These are phyloP conservation scores for Pichia eremophila DNA, from an alignment of 805 yeast species.

Conservation along the genomic window DNA sequence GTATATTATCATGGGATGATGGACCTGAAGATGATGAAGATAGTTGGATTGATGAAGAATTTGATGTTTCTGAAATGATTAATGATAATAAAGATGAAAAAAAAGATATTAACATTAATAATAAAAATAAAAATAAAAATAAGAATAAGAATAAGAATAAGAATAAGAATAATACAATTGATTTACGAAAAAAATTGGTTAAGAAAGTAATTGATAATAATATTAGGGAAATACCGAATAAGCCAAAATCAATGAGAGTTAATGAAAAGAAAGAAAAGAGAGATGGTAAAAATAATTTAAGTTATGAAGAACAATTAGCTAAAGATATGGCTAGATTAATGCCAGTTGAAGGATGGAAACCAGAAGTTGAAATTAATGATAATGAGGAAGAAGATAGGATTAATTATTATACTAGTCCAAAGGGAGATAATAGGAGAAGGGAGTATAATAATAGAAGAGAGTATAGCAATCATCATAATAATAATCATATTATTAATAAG, in stretches of 20 bases:
- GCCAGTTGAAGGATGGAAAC: constrained; percentile 8
- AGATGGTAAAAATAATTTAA: no score
- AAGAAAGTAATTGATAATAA: no score
- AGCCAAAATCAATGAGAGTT: no score
- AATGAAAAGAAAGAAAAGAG: neutral
- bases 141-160: no score
- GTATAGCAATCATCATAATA: neutral
- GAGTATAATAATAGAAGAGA: no score
- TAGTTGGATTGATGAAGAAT: constrained; percentile 25
- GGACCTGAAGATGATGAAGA: neutral
- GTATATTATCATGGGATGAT: neutral
- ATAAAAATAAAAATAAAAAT: neutral
- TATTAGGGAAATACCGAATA: no score
- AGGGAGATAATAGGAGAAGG: no score
- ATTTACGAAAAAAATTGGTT: no score
- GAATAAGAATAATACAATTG: no score
- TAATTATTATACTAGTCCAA: no score
- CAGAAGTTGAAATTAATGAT: neutral
- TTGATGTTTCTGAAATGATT: constrained; percentile 16
- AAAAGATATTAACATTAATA: no score
- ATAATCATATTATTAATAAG: no score
- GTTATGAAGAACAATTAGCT: neutral
- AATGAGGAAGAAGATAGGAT: neutral
- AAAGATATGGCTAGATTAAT: constrained; percentile 4
- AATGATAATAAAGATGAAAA: constrained; percentile 3